Base-by-base conservation (phyloP, 305 asterid species). In the Solanum aculeatissimum region DNA sequence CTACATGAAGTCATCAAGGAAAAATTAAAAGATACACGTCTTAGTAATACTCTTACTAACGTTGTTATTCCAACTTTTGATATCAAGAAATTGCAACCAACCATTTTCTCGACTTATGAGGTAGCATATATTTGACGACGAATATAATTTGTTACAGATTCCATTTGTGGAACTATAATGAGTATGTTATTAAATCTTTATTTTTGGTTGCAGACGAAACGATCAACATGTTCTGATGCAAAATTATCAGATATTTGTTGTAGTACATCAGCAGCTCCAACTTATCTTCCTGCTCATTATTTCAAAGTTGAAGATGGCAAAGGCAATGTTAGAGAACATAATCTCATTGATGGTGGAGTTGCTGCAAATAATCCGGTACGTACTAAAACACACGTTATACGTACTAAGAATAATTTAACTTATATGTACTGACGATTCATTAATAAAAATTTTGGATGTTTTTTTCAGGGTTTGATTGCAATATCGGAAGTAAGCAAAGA, bases 341-440 rank as follows among this genome's bases (percentile, higher is more conserved):
- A 88, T 83, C 91, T 90, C 40, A 82, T 89, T 6, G 93, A 90
- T 60, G 93, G 93, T 5, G 93, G 91, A 0, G 89, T 89, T 0
- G 89, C 87, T 1, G 90, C 90, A 21, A 87, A 90, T 35, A 90
- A 90, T 86, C 91, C 92, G 49, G 92, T 90, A 86, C 5, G 91
- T 89, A 85, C 9, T 7, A 23, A 13, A 25, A n/a, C n/a, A 25
- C 42, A 45, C 9, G 3, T 19, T 23, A 75, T 23, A 15, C 49
- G 15, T 19, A 69, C 25, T 19, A 6, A 40, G 0, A 35, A 45
- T 16, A 47, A 45, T 16, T 70, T 4, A 12, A 53, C 38, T 1
- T 79, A 25, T 16, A 23, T 18, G 4, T 0, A 53, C 15, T 35
- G 9, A 29, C 7, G 3, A 9, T 60, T 12, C 0, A 15, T 51